A percentile compares a stretch with the other conserved stretches of the same genome.
Conservation (phyloP, 179 eudicot species). For the Sideroxylon spinosum region DNA sequence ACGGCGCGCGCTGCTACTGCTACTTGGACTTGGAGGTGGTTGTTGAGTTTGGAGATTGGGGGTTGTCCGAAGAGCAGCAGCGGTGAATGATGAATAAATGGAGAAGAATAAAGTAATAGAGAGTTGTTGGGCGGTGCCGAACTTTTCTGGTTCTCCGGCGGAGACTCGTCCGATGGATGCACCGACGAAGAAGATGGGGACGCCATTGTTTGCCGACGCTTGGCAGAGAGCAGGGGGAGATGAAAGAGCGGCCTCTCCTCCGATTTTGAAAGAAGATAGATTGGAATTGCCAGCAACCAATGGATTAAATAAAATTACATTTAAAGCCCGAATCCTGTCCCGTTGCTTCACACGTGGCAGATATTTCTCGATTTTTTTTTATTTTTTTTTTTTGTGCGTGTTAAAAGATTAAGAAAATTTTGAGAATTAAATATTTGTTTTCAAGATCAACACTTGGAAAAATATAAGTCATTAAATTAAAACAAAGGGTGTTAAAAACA, state of each 20-base stretch:
- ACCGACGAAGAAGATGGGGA: neutral
- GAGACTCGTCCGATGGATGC: slow-evolving; percentile 4
- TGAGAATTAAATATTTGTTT: no score
- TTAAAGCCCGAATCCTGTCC: no score
- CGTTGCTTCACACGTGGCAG: no score
- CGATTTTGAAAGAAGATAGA: no score
- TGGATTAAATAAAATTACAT: no score
- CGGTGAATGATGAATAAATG: slow-evolving; percentile 31
- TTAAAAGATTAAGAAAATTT: no score
- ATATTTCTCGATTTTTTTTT: no score
- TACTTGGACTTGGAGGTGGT: slow-evolving; percentile 17
- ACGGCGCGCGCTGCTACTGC: slow-evolving; percentile 27
- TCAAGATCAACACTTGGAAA: no score
- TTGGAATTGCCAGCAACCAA: no score
- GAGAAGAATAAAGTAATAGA: slow-evolving; percentile 22
- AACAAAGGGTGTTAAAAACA: no score
- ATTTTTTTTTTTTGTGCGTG: no score
- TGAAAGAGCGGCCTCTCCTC: neutral
- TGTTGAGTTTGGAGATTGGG: slow-evolving; percentile 16
- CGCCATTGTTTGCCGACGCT: neutral
- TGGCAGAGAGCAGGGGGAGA: neutral
- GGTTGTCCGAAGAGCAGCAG: slow-evolving; percentile 29
- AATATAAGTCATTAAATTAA: no score
- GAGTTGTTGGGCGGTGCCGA: neutral
- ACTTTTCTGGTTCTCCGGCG: slow-evolving; percentile 10